Percentiles rank a stretch among this genome's conserved stretches.
phyloP scores from a whole-genome alignment of 805 yeast species.

The Saturnispora zaruensis region DNA sequence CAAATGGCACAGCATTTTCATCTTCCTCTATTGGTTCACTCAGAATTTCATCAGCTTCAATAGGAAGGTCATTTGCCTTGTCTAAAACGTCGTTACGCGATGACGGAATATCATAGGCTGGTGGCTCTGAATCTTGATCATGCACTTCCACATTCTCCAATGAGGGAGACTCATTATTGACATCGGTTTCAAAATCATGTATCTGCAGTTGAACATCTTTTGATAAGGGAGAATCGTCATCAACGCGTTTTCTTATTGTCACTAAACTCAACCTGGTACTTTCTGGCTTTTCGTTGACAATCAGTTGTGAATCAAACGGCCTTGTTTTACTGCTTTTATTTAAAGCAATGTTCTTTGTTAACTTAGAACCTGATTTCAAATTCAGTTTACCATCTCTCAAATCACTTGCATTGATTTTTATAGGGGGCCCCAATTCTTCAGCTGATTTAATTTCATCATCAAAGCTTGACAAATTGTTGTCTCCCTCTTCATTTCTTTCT shows the following conservation, averaged over 20 bases:
- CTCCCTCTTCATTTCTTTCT: conserved; percentile 12
- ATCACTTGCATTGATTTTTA: conserved; percentile 15
- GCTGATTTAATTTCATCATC: conserved; percentile 27
- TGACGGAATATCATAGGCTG: too few species aligned
- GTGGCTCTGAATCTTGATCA: too few species aligned
- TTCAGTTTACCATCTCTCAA: conserved; percentile 1
- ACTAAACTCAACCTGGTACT: conserved; percentile 8
- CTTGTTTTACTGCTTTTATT: conserved; percentile 16
- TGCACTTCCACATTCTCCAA: too few species aligned
- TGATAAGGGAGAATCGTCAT: background rate
- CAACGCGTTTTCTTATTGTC: conserved; percentile 14
- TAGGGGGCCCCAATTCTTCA: conserved; percentile 25
- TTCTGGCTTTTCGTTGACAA: conserved; percentile 10
- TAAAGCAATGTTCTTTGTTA: conserved; percentile 26
- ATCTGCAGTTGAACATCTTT: background rate
- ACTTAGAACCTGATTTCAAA: conserved; percentile 3
- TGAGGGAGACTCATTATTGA: too few species aligned
- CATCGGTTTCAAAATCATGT: background rate
- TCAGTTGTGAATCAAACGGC: conserved; percentile 12
- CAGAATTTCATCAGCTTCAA: background rate
- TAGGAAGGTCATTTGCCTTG: background rate
- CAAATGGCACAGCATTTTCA: background rate
- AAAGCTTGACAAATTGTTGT: conserved; percentile 9
- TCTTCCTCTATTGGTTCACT: background rate
- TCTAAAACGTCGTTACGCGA: background rate